Conservation (phyloP, 1,284 basidiomycete species). For the Prillingera fragicola region DNA sequence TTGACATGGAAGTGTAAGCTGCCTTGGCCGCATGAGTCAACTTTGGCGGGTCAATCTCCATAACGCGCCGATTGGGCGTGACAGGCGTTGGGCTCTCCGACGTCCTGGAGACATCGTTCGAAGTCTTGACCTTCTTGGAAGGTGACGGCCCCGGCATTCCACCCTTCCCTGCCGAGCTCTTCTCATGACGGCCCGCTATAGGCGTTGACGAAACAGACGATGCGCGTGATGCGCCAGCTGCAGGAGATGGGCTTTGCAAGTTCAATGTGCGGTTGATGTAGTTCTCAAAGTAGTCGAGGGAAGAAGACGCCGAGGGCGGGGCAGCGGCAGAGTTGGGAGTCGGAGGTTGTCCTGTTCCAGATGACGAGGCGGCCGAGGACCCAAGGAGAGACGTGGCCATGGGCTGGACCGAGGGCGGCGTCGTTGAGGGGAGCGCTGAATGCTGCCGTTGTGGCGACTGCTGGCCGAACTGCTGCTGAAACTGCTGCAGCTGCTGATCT, state of each 20-base stretch:
- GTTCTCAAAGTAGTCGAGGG: constrained; percentile 15
- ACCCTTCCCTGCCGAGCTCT: neutral
- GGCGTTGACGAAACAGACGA: neutral
- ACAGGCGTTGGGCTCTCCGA: too few relatives aligned
- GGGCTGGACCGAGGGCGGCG: neutral
- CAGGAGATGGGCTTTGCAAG: constrained; percentile 11
- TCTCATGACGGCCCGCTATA: neutral
- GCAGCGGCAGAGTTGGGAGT: constrained; percentile 11
- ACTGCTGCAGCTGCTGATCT: constrained; percentile 1
- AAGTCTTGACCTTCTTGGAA: constrained; percentile 22
- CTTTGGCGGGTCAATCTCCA: neutral
- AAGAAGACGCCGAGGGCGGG: constrained; percentile 5
- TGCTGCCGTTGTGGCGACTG: neutral
- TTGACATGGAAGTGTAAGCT: constrained; percentile 7
- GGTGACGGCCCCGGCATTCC: constrained; percentile 34
- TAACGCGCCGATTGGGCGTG: constrained; percentile 1
- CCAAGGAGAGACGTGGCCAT: constrained; percentile 1
- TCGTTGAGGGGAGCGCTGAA: neutral
- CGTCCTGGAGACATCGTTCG: too few relatives aligned
- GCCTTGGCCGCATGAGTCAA: constrained; percentile 3
- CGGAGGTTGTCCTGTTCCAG: too few relatives aligned
- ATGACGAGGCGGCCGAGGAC: too few relatives aligned
- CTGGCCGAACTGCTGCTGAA: neutral
- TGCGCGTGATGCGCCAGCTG: neutral
- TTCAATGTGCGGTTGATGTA: constrained; percentile 10